A percentile compares a stretch with the other conserved stretches of the same genome.
These are phyloP conservation scores for Euphrasia arctica DNA, from an alignment of 305 asterid species.

Conservation along the genomic window DNA sequence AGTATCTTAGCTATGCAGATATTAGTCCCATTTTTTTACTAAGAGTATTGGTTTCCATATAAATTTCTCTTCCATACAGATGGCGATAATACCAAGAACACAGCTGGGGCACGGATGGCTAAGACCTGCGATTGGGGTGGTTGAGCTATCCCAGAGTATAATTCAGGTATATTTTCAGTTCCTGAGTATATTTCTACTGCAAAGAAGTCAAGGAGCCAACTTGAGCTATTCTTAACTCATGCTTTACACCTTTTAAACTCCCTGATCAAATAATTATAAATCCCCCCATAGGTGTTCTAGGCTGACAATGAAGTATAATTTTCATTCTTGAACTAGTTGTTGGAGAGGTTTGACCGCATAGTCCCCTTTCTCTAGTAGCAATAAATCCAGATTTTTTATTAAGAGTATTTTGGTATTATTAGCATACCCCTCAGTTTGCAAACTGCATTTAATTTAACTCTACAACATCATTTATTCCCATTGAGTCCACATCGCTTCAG, in stretches of 20 bases:
- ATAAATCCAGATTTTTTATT: neutral
- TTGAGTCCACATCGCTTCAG: neutral
- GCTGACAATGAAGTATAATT: neutral
- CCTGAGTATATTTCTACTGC: constrained; percentile 21
- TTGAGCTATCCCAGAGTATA: constrained; percentile 91
- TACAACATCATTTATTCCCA: constrained; percentile 1
- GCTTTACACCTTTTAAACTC: constrained; percentile 22
- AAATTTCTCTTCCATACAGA: constrained; percentile 44
- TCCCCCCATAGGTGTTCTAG: neutral
- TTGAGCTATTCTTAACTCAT: constrained; percentile 12
- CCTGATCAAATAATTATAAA: constrained; percentile 1
- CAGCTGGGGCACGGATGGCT: constrained; percentile 95
- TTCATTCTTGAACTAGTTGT: neutral
- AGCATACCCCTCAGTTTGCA: neutral
- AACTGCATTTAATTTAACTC: neutral
- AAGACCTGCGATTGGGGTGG: constrained; percentile 97
- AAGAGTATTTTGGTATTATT: neutral
- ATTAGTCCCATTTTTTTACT: constrained; percentile 1
- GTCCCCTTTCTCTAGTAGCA: neutral
- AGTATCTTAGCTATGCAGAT: neutral
- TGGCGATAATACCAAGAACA: constrained; percentile 88
- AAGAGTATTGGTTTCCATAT: constrained; percentile 19
- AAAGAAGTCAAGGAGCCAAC: constrained; percentile 18
- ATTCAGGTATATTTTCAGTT: constrained; percentile 56
- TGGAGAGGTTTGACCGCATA: neutral